Evolutionary conservation across 495 filamentous ascomycete species (phyloP), one percentile per base, ranked within the genome.

Genomic region (Hyaloscypha finlandica): DNA sequence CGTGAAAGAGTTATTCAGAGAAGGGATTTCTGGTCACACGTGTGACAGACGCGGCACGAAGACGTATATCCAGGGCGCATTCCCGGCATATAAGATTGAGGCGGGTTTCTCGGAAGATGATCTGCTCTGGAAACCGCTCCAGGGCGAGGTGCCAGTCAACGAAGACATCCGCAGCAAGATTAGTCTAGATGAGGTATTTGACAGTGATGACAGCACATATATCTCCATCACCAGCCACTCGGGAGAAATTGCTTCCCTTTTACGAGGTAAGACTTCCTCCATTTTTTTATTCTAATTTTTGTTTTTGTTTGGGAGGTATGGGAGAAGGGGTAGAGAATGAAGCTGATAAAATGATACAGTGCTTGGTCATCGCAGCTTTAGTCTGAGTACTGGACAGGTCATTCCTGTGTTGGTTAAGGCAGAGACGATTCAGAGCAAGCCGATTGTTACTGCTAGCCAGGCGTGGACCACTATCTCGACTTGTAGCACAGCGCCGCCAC

Each of bases 1-100:
- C 5, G 78, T 95, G 68, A 90, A 89, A 70, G 90, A 94, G 71
- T 76, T 85, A 20, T 78, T 94, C 70, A 85, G 92, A 54, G 92
- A 96, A 70, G 80, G 84, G 3, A 85, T 94, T 62, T 84, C 83
- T 56, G 80, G 88, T 53, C 92, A 94, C 73, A 94, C 92, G 9
- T 96, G 92, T 76, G 91, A 96, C 72, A 84, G 88, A 19, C 83
- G 92, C 1, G 80, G 81, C 55, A 81, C 69, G 29, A 83, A 81
- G 61, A 79, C 78, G 4, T 86, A 83, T 68, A 93, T 96, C 69
- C 74, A 78, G 8, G 59, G 71, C 14, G 77, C 77, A 22, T 92
- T 86, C 71, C 90, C 90, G 0, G 20, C 22, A 1, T 93, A 84
- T 75, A 72, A 39, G 3, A 84, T 93, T 63, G 92, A 93, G 68